Percentiles rank a stretch among this genome's conserved stretches.
phyloP scores from a whole-genome alignment of 2,329 filamentous ascomycete genomes.

The Fusarium sacchari region DNA sequence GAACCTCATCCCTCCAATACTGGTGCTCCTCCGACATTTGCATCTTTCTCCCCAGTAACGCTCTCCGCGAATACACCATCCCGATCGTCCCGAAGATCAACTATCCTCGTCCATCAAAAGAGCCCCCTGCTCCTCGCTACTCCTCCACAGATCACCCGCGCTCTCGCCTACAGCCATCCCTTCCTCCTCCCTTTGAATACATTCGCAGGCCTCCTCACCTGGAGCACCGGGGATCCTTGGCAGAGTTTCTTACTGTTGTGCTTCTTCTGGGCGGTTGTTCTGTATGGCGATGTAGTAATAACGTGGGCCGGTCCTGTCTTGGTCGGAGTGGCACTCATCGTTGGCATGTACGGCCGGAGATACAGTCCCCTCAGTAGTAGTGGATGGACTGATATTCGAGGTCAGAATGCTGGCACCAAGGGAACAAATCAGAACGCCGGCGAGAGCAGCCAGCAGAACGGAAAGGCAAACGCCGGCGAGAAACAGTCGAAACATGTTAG shows the following conservation, averaged over 20 bases:
- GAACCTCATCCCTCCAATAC: conserved; percentile 47
- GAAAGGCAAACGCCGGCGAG: conserved; percentile 39
- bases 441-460: conserved; percentile 41
- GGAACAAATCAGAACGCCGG: conserved; percentile 20
- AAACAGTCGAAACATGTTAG: conserved; percentile 53
- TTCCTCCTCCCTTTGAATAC: conserved; percentile 91
- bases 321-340: conserved; percentile 80
- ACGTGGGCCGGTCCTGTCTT: conserved; percentile 85
- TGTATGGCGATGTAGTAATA: conserved; percentile 88
- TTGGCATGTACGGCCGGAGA: conserved; percentile 90
- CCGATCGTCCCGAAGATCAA: conserved; percentile 76
- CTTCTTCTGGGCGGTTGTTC: conserved; percentile 83
- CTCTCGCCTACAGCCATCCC: conserved; percentile 93
- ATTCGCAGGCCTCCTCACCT: conserved; percentile 85
- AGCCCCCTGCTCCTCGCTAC: conserved; percentile 92
- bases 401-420: conserved; percentile 42
- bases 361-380: conserved; percentile 93
- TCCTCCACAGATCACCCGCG: conserved; percentile 92
- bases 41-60: conserved; percentile 88
- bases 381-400: conserved; percentile 68
- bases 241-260: conserved; percentile 93
- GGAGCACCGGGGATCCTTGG: conserved; percentile 94
- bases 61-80: conserved; percentile 73
- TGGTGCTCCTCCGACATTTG: conserved; percentile 75
- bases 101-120: conserved; percentile 96